These are phyloP conservation scores for Neoarthrinium moseri DNA, from an alignment of 2,329 filamentous ascomycete species.

Conservation along the genomic window DNA sequence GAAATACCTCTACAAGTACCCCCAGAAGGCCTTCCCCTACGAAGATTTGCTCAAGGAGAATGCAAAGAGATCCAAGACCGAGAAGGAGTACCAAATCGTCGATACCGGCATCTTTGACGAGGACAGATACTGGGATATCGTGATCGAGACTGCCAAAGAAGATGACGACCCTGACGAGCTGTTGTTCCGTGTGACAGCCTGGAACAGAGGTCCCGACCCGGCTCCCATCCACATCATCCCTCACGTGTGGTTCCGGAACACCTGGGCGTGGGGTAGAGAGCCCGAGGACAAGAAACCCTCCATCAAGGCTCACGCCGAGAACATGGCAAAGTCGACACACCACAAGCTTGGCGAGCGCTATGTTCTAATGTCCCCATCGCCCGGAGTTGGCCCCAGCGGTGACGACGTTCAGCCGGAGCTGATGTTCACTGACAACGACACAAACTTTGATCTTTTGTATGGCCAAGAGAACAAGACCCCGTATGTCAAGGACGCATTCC, in stretches of 20 bases:
- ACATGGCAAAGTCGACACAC: conserved; percentile 75
- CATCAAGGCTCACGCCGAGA: conserved; percentile 65
- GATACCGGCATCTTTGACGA: conserved; percentile 89
- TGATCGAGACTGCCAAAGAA: conserved; percentile 95
- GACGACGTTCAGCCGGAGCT: conserved; percentile 83
- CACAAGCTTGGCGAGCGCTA: conserved; percentile 79
- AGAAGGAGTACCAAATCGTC: conserved; percentile 87
- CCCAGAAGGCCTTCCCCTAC: conserved; percentile 89
- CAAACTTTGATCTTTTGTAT: conserved; percentile 79
- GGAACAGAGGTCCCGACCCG: conserved; percentile 89
- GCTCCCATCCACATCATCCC: conserved; percentile 92
- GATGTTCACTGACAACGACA: conserved; percentile 95
- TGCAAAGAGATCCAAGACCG: conserved; percentile 69
- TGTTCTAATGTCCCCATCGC: conserved; percentile 84
- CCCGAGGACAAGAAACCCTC: conserved; percentile 72
- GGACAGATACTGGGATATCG: conserved; percentile 92
- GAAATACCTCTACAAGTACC: conserved; percentile 98
- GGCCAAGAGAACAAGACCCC: conserved; percentile 73
- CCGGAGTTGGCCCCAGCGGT: conserved; percentile 74
- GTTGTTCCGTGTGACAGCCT: conserved; percentile 90
- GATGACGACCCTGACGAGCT: conserved; percentile 88
- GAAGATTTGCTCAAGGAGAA: conserved; percentile 85
- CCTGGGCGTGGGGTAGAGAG: conserved; percentile 92
- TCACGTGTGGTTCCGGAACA: conserved; percentile 96
- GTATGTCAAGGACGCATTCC: conserved; percentile 95